Conservation (phyloP, 2,329 filamentous ascomycete species). For the Lecanosticta acicola region DNA sequence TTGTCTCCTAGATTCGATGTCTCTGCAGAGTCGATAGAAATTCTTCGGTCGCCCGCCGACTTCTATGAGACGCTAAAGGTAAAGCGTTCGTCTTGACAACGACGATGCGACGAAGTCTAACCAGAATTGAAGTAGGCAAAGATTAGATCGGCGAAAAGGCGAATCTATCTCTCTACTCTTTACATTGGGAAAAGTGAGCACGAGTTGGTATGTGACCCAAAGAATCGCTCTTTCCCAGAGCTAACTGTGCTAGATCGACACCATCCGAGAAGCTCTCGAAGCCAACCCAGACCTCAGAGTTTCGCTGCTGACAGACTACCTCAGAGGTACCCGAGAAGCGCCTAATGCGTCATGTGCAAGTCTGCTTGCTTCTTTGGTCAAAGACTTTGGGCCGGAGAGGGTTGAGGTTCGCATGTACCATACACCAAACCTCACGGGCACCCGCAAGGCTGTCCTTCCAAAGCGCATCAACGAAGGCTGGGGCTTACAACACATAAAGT, state of each 20-base stretch:
- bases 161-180: constrained; percentile 89
- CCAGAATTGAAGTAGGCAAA: constrained; percentile 53
- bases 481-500: constrained; percentile 98
- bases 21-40: constrained; percentile 69
- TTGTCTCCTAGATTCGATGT: constrained; percentile 89
- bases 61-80: constrained; percentile 93
- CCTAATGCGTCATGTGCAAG: constrained; percentile 83
- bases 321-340: constrained; percentile 86
- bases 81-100: too few relatives aligned
- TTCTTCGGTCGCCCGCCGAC: constrained; percentile 73
- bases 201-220: constrained; percentile 60
- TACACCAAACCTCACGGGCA: constrained; percentile 85
- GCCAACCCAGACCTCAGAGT: constrained; percentile 70
- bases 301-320: constrained; percentile 83
- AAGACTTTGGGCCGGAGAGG: constrained; percentile 74
- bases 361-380: constrained; percentile 73
- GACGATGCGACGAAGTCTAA: constrained; percentile 6
- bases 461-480: constrained; percentile 94
- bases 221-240: neutral
- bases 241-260: constrained; percentile 55
- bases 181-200: constrained; percentile 93
- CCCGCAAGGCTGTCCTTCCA: constrained; percentile 77
- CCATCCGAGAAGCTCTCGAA: constrained; percentile 67
- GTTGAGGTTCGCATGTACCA: constrained; percentile 97
- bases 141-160: constrained; percentile 69